A percentile compares a stretch with the other conserved stretches of the same genome.
Evolutionary conservation across 2,329 filamentous ascomycete genomes (phyloP).

Genomic region (Ophiocordyceps robertsii): DNA sequence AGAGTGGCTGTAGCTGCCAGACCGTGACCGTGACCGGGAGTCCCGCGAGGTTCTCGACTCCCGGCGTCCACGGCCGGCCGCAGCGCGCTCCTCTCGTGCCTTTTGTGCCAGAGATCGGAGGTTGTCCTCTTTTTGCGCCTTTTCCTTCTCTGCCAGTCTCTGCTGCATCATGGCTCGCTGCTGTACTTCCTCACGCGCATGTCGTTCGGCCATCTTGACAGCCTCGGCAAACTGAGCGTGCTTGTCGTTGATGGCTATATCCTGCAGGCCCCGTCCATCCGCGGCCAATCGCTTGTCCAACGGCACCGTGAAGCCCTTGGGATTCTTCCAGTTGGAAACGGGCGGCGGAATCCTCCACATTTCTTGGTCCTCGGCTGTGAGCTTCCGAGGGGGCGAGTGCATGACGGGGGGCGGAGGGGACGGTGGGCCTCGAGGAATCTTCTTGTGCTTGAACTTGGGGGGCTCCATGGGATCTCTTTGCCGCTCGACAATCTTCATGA

Average conservation of each 20-base stretch:
- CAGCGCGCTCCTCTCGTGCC: conserved; percentile 68
- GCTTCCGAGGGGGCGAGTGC: conserved; percentile 85
- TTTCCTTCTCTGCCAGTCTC: conserved; percentile 90
- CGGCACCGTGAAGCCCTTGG: conserved; percentile 93
- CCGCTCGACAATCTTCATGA: conserved; percentile 95
- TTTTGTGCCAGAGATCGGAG: conserved; percentile 79
- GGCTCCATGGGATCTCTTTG: conserved; percentile 94
- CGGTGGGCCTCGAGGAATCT: conserved; percentile 85
- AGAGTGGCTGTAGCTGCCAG: conserved; percentile 37
- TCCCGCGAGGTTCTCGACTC: conserved; percentile 17
- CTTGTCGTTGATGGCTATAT: conserved; percentile 95
- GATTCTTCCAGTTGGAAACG: conserved; percentile 98
- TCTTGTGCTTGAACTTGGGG: conserved; percentile 98
- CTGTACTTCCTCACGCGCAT: conserved; percentile 90
- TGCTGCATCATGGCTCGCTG: conserved; percentile 92
- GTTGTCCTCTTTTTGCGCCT: conserved; percentile 84
- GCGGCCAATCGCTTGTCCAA: conserved; percentile 91
- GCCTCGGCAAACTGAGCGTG: conserved; percentile 95
- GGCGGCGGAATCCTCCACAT: conserved; percentile 83
- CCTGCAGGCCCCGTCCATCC: conserved; percentile 81
- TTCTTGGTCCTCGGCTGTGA: conserved; percentile 94
- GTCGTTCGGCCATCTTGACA: conserved; percentile 83
- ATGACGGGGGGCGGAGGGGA: conserved; percentile 88
- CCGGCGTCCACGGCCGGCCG: conserved; percentile 30
- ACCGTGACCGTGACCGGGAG: conserved; percentile 24